Conservation (phyloP, 768 basidiomycete genomes). For the Sistotremastrum niveocremeum region DNA sequence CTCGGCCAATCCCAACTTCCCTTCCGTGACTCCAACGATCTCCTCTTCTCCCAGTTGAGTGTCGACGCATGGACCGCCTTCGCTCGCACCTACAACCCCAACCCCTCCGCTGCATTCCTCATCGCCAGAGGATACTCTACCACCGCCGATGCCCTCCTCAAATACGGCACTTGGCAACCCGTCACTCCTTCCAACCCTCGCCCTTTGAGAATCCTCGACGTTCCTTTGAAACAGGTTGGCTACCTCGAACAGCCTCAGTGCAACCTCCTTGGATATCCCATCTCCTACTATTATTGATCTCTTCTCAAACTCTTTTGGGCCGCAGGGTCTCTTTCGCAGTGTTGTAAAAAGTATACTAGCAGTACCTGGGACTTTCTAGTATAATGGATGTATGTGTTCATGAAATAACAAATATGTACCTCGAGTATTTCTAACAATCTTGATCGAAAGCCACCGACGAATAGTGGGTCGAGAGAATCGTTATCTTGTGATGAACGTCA, state of each 20-base stretch:
- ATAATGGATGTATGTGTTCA: too few species aligned
- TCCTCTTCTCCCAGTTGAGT: conserved; percentile 29
- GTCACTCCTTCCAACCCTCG: conserved; percentile 16
- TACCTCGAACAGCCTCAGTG: conserved; percentile 28
- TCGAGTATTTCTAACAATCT: too few species aligned
- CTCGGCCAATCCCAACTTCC: conserved; percentile 25
- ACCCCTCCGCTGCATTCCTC: conserved; percentile 28
- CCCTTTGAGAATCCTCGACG: conserved; percentile 23
- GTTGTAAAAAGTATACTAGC: too few species aligned
- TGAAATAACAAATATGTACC: too few species aligned
- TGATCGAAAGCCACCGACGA: too few species aligned
- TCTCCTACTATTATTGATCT: neutral
- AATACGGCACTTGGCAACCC: conserved; percentile 21
- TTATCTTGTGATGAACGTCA: too few species aligned
- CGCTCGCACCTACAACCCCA: conserved; percentile 34
- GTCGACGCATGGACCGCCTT: conserved; percentile 35
- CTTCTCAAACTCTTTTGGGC: too few species aligned
- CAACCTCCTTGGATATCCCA: conserved; percentile 19
- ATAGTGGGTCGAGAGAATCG: too few species aligned
- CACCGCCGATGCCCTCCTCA: conserved; percentile 17
- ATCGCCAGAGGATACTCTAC: conserved; percentile 27
- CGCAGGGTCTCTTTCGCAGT: too few species aligned
- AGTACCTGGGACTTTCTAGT: too few species aligned
- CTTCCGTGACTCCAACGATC: conserved; percentile 33
- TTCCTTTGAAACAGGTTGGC: conserved; percentile 17